Percentiles rank a stretch among this genome's conserved stretches.
Evolutionary conservation across 2,329 filamentous ascomycete species (phyloP).

Genomic region (Trichoderma atrobrunneum): DNA sequence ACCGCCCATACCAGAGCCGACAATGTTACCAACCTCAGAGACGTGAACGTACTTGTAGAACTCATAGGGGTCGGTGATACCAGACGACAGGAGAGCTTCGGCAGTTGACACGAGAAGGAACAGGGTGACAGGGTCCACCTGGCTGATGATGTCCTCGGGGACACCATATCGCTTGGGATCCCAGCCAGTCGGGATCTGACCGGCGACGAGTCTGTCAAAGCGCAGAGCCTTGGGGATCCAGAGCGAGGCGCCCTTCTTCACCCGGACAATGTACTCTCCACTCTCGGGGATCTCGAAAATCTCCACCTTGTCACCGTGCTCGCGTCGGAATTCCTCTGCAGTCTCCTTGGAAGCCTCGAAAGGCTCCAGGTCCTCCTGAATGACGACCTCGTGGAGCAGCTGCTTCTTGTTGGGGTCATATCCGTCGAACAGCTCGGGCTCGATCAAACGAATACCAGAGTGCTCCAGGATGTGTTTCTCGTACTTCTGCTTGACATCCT

Average conservation of each 20-base stretch:
- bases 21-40: conserved; percentile 95
- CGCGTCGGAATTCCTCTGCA: conserved; percentile 92
- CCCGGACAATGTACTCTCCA: conserved; percentile 88
- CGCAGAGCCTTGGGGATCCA: conserved; percentile 96
- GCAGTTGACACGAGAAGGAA: conserved; percentile 93
- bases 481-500: conserved; percentile 96
- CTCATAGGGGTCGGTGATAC: conserved; percentile 98
- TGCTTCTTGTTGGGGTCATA: conserved; percentile 99
- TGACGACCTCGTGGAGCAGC: conserved; percentile 94
- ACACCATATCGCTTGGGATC: conserved; percentile 94
- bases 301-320: conserved; percentile 97
- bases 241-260: conserved; percentile 93
- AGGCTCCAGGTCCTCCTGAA: conserved; percentile 93
- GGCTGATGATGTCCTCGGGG: conserved; percentile 94
- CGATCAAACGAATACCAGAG: conserved; percentile 94
- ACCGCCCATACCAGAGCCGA: conserved; percentile 98
- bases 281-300: conserved; percentile 93
- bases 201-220: conserved; percentile 95
- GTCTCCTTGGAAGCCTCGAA: conserved; percentile 98
- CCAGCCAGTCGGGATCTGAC: conserved; percentile 96
- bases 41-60: conserved; percentile 99
- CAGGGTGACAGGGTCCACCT: conserved; percentile 94
- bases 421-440: conserved; percentile 92
- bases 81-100: conserved; percentile 84
- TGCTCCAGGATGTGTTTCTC: conserved; percentile 96